A percentile compares a stretch with the other conserved stretches of the same genome.
These are phyloP conservation scores for Xylariaceae sp. DNA, from an alignment of 2,329 filamentous ascomycete species.

Conservation along the genomic window DNA sequence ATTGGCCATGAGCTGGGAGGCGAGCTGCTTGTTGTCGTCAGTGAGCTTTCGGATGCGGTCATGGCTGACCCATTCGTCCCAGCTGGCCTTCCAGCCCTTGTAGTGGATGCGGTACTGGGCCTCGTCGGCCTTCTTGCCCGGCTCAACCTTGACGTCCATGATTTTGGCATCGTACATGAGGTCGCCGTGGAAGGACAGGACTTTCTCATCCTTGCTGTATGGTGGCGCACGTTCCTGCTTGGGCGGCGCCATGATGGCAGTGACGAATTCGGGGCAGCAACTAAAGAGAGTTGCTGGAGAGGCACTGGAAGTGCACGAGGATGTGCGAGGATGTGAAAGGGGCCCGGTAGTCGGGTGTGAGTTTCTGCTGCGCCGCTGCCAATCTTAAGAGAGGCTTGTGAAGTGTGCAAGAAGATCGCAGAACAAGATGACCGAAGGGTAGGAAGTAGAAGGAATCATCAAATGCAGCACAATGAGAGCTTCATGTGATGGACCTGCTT, in stretches of 20 bases:
- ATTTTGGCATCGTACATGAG: slow-evolving; percentile 97
- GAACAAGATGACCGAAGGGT: too few relatives aligned
- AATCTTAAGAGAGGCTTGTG: too few relatives aligned
- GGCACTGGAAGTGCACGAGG: too few relatives aligned
- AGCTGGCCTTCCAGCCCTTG: slow-evolving; percentile 99
- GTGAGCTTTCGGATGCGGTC: slow-evolving; percentile 92
- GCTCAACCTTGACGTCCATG: slow-evolving; percentile 52
- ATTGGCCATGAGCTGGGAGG: slow-evolving; percentile 63
- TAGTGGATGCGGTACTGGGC: slow-evolving; percentile 93
- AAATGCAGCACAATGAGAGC: too few relatives aligned
- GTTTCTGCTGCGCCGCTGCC: too few relatives aligned
- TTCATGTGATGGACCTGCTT: too few relatives aligned
- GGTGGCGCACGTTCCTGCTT: slow-evolving; percentile 38
- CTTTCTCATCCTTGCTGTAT: slow-evolving; percentile 76
- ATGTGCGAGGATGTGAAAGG: too few relatives aligned
- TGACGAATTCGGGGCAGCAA: too few relatives aligned
- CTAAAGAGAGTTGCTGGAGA: too few relatives aligned
- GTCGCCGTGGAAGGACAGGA: slow-evolving; percentile 94
- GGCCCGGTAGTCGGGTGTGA: too few relatives aligned
- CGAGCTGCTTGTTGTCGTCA: slow-evolving; percentile 89
- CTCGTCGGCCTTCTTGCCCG: slow-evolving; percentile 43
- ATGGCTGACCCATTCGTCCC: slow-evolving; percentile 97
- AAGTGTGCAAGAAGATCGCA: too few relatives aligned
- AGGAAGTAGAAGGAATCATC: too few relatives aligned
- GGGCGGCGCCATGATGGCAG: slow-evolving; percentile 28